Evolutionary conservation across 2,329 filamentous ascomycete species (phyloP), one percentile per base, ranked within the genome.

Genomic region (Alternaria atra): DNA sequence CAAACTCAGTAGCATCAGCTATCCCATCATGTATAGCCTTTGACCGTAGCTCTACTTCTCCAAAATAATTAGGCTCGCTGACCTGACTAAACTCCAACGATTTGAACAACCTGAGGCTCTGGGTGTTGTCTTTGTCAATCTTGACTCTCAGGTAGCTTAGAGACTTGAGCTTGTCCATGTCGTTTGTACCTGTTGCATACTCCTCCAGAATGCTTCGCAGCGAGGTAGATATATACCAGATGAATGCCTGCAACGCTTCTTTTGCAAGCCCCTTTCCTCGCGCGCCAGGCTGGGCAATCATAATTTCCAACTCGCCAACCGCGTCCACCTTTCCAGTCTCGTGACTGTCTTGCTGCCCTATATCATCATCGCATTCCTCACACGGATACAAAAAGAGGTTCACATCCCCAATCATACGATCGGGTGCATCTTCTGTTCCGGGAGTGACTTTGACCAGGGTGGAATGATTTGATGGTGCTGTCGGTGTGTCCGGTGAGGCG

Each of bases 251-350:
- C 1, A 97, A 82, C 0, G 91, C 87, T 0, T 86, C 85, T 5
- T 84, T 81, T 0, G 92, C 93, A 6, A 88, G 81, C 0, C 93
- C 93, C 7, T 82, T 81, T 0, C 90, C 82, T 25, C 89, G 87
- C 30, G 87, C 80, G 0, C 76, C 72, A 5, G 79, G 79, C 2
- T 82, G 80, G 0, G 93, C 93, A 63, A 97, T 89, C 93, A 97
- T 97, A 65, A 97, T 86, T 77, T 97, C 92, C 6, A 97, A 79
- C 73, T 97, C 93, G 25, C 91, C 93, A 4, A 90, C 78, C 9
- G 84, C 67, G 20, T 23, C 27, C 37, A 25, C 35, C n/a, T 52
- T 37, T 13, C 7, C 35, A 12, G 46, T 50, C 32, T 35, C 52
- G 23, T 23, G 5, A 17, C 17, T 44, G 23, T 34, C 61, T 63